phyloP scores from a whole-genome alignment of 352 stramenopile genomes.

The Phytopythium ostracodes region DNA sequence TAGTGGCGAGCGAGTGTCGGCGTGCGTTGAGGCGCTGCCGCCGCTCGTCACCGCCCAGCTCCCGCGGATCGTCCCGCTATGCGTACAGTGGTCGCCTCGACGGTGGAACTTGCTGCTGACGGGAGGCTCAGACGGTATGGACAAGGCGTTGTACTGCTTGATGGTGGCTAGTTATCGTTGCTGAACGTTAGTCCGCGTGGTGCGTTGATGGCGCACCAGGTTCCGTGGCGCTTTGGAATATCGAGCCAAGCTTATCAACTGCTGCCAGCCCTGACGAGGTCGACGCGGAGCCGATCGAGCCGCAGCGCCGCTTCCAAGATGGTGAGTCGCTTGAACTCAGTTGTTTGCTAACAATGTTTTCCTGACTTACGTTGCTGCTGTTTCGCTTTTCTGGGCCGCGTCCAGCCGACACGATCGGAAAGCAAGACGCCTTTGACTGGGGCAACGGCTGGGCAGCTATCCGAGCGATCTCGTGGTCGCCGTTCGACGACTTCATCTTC shows the following conservation, averaged over 20 bases:
- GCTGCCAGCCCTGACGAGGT: not conserved
- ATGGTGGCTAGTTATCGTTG: not conserved
- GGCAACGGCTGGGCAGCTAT: conserved; percentile 80
- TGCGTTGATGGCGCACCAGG: conserved; percentile 24
- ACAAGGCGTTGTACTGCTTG: not conserved
- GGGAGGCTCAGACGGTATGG: conserved; percentile 67
- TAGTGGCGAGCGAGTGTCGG: not conserved
- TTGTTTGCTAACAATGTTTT: too few relatives aligned
- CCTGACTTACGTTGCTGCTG: not conserved
- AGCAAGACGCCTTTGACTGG: conserved; percentile 83
- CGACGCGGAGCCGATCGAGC: conserved; percentile 37
- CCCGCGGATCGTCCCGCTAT: conserved; percentile 53
- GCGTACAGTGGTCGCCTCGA: conserved; percentile 69
- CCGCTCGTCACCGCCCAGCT: conserved; percentile 44
- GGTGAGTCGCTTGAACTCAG: conserved; percentile 36
- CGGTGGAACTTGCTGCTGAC: conserved; percentile 75
- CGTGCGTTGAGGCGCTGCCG: conserved; percentile 28
- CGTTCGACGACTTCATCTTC: conserved; percentile 83
- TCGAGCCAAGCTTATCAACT: conserved; percentile 26
- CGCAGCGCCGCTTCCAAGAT: conserved; percentile 76
- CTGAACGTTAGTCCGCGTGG: not conserved
- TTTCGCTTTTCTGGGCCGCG: not conserved
- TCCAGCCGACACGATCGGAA: conserved; percentile 72
- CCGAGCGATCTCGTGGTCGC: conserved; percentile 72
- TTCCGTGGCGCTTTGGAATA: conserved; percentile 76